phyloP scores from a whole-genome alignment of 1,139 yeast genomes.

The Suhomyces maxii region DNA sequence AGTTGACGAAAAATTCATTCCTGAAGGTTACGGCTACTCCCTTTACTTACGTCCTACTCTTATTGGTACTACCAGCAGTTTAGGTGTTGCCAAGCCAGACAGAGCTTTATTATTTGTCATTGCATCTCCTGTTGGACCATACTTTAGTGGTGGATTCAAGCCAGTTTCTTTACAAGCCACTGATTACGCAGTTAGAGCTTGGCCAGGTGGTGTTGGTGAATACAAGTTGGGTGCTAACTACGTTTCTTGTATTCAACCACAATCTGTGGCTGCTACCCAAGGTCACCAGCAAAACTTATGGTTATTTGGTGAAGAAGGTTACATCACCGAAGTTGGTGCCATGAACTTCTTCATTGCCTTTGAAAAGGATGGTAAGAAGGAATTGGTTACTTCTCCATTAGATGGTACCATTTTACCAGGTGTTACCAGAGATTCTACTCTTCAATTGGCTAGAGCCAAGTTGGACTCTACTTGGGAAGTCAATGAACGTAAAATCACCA shows the following conservation, averaged over 20 bases:
- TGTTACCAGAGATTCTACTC: slow-evolving; percentile 89
- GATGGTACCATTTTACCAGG: slow-evolving; percentile 98
- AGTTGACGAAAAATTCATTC: slow-evolving; percentile 75
- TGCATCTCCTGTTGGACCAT: slow-evolving; percentile 95
- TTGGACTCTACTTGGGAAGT: slow-evolving; percentile 66
- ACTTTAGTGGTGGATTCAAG: slow-evolving; percentile 86
- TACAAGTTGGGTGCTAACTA: slow-evolving; percentile 96
- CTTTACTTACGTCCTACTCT: slow-evolving; percentile 90
- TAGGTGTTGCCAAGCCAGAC: slow-evolving; percentile 82
- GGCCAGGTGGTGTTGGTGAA: slow-evolving; percentile 99
- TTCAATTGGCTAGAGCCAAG: slow-evolving; percentile 71
- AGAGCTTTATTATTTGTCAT: slow-evolving; percentile 81
- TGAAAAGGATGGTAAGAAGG: slow-evolving; percentile 77
- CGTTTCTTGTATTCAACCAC: slow-evolving; percentile 93
- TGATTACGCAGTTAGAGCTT: slow-evolving; percentile 92
- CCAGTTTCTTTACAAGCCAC: slow-evolving; percentile 94
- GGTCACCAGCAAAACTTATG: slow-evolving; percentile 96
- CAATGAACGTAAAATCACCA: slow-evolving; percentile 37
- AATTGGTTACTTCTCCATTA: slow-evolving; percentile 91
- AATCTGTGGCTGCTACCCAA: slow-evolving; percentile 77
- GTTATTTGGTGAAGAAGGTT: slow-evolving; percentile 89
- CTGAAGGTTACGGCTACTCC: slow-evolving; percentile 83
- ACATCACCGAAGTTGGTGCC: slow-evolving; percentile 95
- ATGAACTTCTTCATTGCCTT: slow-evolving; percentile 93
- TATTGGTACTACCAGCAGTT: slow-evolving; percentile 84